These are phyloP conservation scores for Colletotrichum orchidophilum DNA, from an alignment of 2,329 filamentous ascomycete genomes.

Conservation along the genomic window DNA sequence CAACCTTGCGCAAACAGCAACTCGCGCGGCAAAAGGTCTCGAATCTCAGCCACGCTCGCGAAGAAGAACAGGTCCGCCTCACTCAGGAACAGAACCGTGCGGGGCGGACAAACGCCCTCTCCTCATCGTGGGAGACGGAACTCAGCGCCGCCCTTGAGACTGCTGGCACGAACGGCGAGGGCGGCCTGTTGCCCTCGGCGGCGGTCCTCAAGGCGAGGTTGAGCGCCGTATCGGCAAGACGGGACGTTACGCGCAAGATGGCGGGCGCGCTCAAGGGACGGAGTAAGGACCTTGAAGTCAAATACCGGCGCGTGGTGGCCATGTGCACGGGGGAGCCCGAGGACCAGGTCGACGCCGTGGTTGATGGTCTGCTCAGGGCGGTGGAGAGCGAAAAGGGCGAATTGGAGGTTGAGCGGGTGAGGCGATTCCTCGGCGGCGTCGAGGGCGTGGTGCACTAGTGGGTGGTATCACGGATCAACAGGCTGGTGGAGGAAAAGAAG, in stretches of 20 bases:
- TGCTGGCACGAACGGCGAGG: conserved; percentile 47
- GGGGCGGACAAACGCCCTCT: conserved; percentile 54
- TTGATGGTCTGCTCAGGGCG: conserved; percentile 83
- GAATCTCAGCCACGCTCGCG: conserved; percentile 79
- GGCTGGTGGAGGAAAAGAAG: not conserved
- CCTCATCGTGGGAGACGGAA: conserved; percentile 65
- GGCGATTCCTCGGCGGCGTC: conserved; percentile 82
- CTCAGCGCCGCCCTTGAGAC: conserved; percentile 55
- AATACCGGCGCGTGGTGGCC: conserved; percentile 88
- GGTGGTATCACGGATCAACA: not conserved
- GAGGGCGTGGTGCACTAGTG: conserved; percentile 65
- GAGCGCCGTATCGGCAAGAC: conserved; percentile 75
- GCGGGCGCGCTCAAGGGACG: conserved; percentile 78
- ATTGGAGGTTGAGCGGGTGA: conserved; percentile 78
- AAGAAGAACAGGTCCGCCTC: conserved; percentile 70
- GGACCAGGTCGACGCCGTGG: conserved; percentile 79
- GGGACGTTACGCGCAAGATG: conserved; percentile 72
- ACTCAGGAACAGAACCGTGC: conserved; percentile 51
- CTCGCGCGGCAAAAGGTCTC: conserved; percentile 76
- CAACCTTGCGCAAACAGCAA: conserved; percentile 70
- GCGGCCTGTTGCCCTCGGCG: conserved; percentile 63
- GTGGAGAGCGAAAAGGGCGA: conserved; percentile 87
- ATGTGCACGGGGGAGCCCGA: conserved; percentile 86
- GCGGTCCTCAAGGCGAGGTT: conserved; percentile 73
- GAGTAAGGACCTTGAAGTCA: conserved; percentile 84